A percentile compares a stretch with the other conserved stretches of the same genome.
Conservation (phyloP, 1,139 yeast genomes). For the Saccharomyces hybrid region DNA sequence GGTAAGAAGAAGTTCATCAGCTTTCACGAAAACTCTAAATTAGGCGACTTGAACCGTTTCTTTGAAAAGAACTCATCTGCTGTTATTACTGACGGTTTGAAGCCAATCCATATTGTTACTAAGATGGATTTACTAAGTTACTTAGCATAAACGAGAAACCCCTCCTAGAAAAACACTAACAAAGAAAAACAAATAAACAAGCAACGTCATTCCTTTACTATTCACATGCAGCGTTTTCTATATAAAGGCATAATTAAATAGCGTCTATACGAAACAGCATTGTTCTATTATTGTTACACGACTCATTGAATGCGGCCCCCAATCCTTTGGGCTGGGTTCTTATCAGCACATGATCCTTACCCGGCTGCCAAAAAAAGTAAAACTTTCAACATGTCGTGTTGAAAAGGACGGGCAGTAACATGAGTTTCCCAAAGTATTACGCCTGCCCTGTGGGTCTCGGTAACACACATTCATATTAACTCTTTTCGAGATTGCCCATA, state of each 20-base stretch:
- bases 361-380: not conserved
- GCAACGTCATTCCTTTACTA: not conserved
- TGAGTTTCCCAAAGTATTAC: not conserved
- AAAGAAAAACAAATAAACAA: not conserved
- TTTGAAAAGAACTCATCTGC: constrained; percentile 86
- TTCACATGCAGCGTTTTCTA: not conserved
- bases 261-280: not conserved
- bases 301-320: not conserved
- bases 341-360: not conserved
- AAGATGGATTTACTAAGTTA: constrained; percentile 77
- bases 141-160: constrained; percentile 27
- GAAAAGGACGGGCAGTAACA: not conserved
- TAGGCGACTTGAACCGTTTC: constrained; percentile 64
- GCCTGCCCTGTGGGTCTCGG: not conserved
- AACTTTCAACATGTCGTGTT: not conserved
- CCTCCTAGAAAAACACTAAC: constrained; percentile 25
- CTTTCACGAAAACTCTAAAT: constrained; percentile 62
- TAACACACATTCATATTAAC: not conserved
- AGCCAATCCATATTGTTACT: constrained; percentile 78
- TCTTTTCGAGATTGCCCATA: not conserved
- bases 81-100: constrained; percentile 68
- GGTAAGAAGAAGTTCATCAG: constrained; percentile 62
- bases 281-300: not conserved
- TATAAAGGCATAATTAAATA: not conserved
- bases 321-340: not conserved